Conservation (phyloP, 768 basidiomycete genomes). For the Bullera alba region DNA sequence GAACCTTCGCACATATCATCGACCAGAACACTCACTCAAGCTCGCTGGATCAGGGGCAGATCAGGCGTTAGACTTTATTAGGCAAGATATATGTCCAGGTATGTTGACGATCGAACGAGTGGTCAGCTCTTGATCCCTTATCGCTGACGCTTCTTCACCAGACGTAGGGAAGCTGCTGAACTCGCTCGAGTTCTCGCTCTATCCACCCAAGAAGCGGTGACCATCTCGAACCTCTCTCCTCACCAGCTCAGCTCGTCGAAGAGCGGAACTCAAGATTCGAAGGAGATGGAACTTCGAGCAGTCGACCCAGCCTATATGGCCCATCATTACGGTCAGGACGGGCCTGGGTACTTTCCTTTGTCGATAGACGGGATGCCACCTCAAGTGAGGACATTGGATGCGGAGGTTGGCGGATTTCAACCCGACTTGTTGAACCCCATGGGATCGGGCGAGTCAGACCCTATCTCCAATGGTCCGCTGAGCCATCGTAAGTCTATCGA, state of each 20-base stretch:
- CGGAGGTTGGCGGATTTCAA: background rate
- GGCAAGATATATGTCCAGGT: too few species aligned
- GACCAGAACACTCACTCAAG: too few species aligned
- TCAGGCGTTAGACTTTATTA: too few species aligned
- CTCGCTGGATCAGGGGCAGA: too few species aligned
- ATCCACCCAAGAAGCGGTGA: constrained; percentile 27
- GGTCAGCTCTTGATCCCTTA: too few species aligned
- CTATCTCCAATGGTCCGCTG: background rate
- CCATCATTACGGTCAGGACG: background rate
- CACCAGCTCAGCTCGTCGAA: constrained; percentile 7
- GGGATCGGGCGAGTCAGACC: background rate
- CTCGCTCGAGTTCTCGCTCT: constrained; percentile 28
- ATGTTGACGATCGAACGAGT: too few species aligned
- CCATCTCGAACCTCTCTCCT: background rate
- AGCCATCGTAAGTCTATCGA: background rate
- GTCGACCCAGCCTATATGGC: background rate
- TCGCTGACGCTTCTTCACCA: too few species aligned
- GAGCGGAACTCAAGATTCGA: constrained; percentile 22
- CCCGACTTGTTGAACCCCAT: background rate
- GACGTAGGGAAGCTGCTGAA: constrained; percentile 39
- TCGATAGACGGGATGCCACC: background rate
- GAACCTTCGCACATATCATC: too few species aligned
- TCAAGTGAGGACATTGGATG: background rate
- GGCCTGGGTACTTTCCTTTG: constrained; percentile 3
- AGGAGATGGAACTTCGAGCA: constrained; percentile 31